Percentiles rank a stretch among this genome's conserved stretches.
phyloP scores from a whole-genome alignment of 257 asterid species.

The Craterostigma plantagineum region DNA sequence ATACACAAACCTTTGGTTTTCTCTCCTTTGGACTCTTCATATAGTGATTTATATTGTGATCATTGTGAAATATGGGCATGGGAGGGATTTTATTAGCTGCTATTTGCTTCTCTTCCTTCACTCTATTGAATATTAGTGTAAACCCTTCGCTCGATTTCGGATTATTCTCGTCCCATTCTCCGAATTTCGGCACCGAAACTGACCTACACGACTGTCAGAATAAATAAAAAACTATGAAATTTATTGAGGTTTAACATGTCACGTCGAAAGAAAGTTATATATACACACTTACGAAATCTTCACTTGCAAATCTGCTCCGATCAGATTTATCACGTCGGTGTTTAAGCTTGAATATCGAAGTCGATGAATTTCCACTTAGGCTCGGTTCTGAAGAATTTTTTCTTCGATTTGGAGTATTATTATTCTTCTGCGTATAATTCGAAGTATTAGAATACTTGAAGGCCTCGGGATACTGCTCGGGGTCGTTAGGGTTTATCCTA shows the following conservation, averaged over 20 bases:
- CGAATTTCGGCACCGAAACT: conserved; percentile 62
- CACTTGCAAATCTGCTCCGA: background rate
- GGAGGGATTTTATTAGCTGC: conserved; percentile 43
- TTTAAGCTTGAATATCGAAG: background rate
- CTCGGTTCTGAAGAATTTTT: no score
- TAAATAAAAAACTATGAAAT: background rate
- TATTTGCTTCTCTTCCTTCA: conserved; percentile 59
- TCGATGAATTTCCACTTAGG: background rate
- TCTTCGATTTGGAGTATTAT: no score
- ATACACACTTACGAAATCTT: background rate
- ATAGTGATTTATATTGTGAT: conserved; percentile 9
- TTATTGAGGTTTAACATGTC: no score
- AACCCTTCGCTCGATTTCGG: conserved; percentile 61
- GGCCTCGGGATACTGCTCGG: conserved; percentile 56
- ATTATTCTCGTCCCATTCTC: conserved; percentile 60
- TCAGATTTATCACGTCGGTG: no score
- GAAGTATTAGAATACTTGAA: conserved; percentile 11
- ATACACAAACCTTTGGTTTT: conserved; percentile 16
- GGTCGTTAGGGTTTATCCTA: conserved; percentile 64
- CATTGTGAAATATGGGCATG: conserved; percentile 15
- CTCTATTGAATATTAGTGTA: conserved; percentile 56
- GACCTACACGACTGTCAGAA: conserved; percentile 37
- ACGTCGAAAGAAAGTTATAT: background rate
- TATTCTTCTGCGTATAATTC: background rate
- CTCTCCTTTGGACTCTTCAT: conserved; percentile 11